Conservation (phyloP, 306 rosid species). For the Begonia loranthoides region DNA sequence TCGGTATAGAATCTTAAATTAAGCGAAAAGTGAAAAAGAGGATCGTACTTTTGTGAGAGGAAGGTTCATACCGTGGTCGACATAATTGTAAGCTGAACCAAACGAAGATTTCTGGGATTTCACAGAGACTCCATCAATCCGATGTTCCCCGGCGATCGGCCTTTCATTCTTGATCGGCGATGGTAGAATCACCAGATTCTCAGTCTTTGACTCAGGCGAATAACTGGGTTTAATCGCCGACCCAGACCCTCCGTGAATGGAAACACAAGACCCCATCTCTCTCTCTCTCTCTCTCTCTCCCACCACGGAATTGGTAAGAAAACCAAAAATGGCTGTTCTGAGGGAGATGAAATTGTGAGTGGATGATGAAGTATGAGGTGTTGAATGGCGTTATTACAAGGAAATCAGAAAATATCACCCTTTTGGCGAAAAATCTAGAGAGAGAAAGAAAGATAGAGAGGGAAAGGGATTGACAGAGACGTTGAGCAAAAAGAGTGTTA, state of each 20-base stretch:
- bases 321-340: slow-evolving; percentile 13
- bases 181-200: slow-evolving; percentile 35
- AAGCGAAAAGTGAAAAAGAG: background rate
- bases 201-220: slow-evolving; percentile 39
- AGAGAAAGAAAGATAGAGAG: slow-evolving; percentile 4
- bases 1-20: too few species aligned
- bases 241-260: slow-evolving; percentile 36
- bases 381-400: slow-evolving; percentile 39
- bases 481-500: background rate
- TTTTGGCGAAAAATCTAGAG: slow-evolving; percentile 11
- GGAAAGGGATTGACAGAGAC: slow-evolving; percentile 1
- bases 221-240: slow-evolving; percentile 39
- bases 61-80: slow-evolving; percentile 22
- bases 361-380: slow-evolving; percentile 2
- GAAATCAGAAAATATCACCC: slow-evolving; percentile 19
- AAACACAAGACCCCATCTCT: slow-evolving; percentile 63
- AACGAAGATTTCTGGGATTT: slow-evolving; percentile 38
- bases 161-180: slow-evolving; percentile 49
- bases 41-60: slow-evolving; percentile 1
- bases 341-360: slow-evolving; percentile 17
- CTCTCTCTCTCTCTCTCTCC: slow-evolving; percentile 4
- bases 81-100: slow-evolving; percentile 25
- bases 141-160: slow-evolving; percentile 21
- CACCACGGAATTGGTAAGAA: slow-evolving; percentile 18
- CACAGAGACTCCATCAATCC: slow-evolving; percentile 21